These are phyloP conservation scores for Saxophila tyrrhenica DNA, from an alignment of 495 filamentous ascomycete genomes.

Conservation along the genomic window DNA sequence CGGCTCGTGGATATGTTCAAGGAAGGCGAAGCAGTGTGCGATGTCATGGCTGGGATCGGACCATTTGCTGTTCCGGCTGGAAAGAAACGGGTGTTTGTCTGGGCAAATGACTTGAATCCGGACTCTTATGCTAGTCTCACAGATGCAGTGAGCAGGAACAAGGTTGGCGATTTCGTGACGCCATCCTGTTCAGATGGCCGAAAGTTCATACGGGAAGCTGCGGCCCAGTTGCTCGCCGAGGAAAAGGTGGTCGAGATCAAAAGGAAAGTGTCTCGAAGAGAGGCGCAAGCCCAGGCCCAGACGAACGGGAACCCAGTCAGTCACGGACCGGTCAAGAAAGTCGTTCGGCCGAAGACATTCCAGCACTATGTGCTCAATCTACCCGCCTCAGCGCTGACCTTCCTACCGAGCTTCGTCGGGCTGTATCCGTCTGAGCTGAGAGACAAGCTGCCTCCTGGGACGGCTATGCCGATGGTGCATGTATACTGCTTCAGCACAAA, in stretches of 20 bases:
- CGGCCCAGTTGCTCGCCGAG: constrained; percentile 45
- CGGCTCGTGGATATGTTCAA: constrained; percentile 67
- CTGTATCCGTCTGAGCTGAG: constrained; percentile 61
- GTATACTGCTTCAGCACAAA: constrained; percentile 82
- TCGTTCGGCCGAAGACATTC: constrained; percentile 40
- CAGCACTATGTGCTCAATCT: constrained; percentile 96
- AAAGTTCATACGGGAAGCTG: constrained; percentile 61
- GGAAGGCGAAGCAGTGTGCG: constrained; percentile 78
- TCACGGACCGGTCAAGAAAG: constrained; percentile 14
- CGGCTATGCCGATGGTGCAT: constrained; percentile 68
- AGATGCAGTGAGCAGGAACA: constrained; percentile 63
- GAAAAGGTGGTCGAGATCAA: constrained; percentile 34
- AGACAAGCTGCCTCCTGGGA: constrained; percentile 48
- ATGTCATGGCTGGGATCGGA: constrained; percentile 96
- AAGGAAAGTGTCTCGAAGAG: constrained; percentile 2
- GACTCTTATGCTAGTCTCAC: constrained; percentile 63
- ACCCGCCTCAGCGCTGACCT: constrained; percentile 73
- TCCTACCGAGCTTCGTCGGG: constrained; percentile 75
- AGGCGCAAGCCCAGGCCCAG: too few relatives aligned
- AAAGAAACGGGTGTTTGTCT: constrained; percentile 82
- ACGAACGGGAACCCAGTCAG: too few relatives aligned
- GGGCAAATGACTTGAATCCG: constrained; percentile 95
- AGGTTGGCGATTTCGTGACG: constrained; percentile 63
- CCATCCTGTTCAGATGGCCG: constrained; percentile 72
- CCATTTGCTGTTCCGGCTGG: constrained; percentile 91